A percentile compares a stretch with the other conserved stretches of the same genome.
phyloP scores from a whole-genome alignment of 2,329 filamentous ascomycete species.

The Xylariaceae sp. region DNA sequence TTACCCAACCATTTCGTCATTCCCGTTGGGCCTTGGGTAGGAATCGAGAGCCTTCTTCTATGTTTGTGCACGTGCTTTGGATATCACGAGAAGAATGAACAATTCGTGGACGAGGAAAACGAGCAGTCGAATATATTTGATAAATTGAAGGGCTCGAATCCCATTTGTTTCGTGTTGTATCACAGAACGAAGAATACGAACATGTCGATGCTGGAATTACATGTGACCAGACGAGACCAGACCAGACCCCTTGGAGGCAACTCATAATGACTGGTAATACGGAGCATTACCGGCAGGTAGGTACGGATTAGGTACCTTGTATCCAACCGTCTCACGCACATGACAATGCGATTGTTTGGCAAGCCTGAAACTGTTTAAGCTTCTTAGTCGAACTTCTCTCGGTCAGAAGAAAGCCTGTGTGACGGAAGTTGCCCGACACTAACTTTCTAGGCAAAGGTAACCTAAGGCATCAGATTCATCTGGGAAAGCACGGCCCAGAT shows the following conservation, averaged over 20 bases:
- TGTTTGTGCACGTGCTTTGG: background rate
- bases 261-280: no score
- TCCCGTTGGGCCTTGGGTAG: slow-evolving; percentile 6
- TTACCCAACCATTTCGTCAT: slow-evolving; percentile 12
- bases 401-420: background rate
- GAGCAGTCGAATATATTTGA: background rate
- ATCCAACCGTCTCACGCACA: no score
- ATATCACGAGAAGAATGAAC: background rate
- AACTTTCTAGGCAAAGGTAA: background rate
- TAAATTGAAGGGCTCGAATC: background rate
- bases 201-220: no score
- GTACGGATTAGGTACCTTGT: no score
- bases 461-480: background rate
- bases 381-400: background rate
- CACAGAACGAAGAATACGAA: no score
- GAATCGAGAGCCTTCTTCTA: background rate
- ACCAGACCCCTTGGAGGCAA: no score
- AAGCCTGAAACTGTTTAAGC: background rate
- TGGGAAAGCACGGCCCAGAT: background rate
- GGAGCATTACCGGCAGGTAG: no score
- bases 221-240: no score
- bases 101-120: background rate
- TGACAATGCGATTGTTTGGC: background rate
- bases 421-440: background rate
- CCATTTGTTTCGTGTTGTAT: no score